These are phyloP conservation scores for Coleophoma eucalyptorum DNA, from an alignment of 2,329 filamentous ascomycete species.

Conservation along the genomic window DNA sequence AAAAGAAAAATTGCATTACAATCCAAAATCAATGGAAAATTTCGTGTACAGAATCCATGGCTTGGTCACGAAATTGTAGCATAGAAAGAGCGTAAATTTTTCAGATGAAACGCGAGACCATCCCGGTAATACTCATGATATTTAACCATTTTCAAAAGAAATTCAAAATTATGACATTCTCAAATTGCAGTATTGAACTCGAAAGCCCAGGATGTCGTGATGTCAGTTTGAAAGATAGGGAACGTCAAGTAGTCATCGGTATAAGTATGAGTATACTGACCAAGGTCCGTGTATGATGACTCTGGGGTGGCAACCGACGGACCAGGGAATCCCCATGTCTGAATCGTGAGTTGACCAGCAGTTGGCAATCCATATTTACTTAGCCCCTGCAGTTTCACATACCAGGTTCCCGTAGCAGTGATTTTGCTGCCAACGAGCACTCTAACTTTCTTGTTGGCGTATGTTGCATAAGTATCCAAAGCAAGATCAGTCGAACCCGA, in stretches of 20 bases:
- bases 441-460: conserved; percentile 10
- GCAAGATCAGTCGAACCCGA: conserved; percentile 21
- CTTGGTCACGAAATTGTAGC: too few species aligned
- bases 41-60: too few species aligned
- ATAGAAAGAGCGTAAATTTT: too few species aligned
- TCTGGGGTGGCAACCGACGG: conserved; percentile 12
- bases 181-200: conserved; percentile 24
- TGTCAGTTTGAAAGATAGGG: conserved; percentile 32
- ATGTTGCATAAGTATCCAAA: conserved; percentile 17
- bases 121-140: too few species aligned
- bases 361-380: conserved; percentile 12
- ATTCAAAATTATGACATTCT: too few species aligned
- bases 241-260: conserved; percentile 31
- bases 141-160: too few species aligned
- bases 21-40: too few species aligned
- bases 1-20: too few species aligned
- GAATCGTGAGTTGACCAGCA: conserved; percentile 14
- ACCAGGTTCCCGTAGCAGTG: conserved; percentile 15
- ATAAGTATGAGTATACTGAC: conserved; percentile 28
- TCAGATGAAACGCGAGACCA: too few species aligned
- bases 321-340: conserved; percentile 24
- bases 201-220: conserved; percentile 34
- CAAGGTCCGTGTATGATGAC: conserved; percentile 27
- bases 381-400: conserved; percentile 16
- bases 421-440: conserved; percentile 14